A percentile compares a stretch with the other conserved stretches of the same genome.
Conservation (phyloP, 1,284 basidiomycete species). For the Ceratobasidium sp. region DNA sequence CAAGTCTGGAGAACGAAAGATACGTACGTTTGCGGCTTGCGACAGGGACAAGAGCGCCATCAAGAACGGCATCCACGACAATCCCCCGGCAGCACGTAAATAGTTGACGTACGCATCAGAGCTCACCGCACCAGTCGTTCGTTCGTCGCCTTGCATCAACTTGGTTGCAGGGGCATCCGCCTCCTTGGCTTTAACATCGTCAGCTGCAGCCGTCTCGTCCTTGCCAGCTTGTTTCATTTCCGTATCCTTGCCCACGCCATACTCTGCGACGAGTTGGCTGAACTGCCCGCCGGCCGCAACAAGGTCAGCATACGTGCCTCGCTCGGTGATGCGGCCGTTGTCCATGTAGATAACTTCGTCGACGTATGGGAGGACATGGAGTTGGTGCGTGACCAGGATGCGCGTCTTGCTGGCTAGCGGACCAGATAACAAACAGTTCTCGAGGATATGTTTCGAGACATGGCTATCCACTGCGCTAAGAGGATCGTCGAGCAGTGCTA, state of each 20-base stretch:
- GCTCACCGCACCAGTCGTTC: conserved; percentile 65
- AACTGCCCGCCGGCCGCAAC: conserved; percentile 66
- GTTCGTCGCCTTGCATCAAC: conserved; percentile 67
- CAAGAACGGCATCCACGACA: conserved; percentile 58
- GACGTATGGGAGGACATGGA: conserved; percentile 80
- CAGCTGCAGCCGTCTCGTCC: conserved; percentile 45
- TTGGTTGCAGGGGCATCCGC: conserved; percentile 50
- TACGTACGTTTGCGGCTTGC: conserved; percentile 53
- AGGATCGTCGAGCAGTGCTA: conserved; percentile 71
- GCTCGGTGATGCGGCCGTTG: conserved; percentile 79
- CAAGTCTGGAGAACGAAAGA: not conserved
- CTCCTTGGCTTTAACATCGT: conserved; percentile 53
- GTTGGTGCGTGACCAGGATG: conserved; percentile 79
- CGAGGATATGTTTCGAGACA: conserved; percentile 69
- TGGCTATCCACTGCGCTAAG: conserved; percentile 76
- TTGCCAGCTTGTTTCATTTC: conserved; percentile 53
- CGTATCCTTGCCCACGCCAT: conserved; percentile 60
- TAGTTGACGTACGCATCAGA: conserved; percentile 66
- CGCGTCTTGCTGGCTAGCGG: conserved; percentile 61
- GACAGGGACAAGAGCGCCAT: conserved; percentile 52
- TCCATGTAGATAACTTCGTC: conserved; percentile 77
- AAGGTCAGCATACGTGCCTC: conserved; percentile 75
- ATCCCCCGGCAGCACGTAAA: conserved; percentile 63
- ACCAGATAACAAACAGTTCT: conserved; percentile 67
- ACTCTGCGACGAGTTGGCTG: conserved; percentile 69